Conservation (phyloP, 345 rosid genomes). For the Brassica incana region DNA sequence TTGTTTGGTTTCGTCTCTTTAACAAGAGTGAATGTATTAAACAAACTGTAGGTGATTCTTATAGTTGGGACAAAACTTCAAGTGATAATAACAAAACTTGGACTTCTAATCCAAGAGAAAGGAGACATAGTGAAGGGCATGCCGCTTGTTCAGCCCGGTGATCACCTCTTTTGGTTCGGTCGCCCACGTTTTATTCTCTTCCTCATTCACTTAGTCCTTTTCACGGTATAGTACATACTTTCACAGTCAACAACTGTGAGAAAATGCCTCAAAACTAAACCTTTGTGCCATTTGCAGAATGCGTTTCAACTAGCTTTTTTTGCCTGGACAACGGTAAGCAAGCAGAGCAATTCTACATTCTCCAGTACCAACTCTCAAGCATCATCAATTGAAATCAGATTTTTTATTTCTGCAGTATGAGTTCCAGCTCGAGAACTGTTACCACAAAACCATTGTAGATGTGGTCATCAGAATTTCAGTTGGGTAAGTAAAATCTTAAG, state of each 20-base stretch:
- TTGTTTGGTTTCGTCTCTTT: not conserved
- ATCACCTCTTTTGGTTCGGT: slow-evolving; percentile 90
- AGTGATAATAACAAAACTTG: slow-evolving; percentile 86
- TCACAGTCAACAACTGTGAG: not conserved
- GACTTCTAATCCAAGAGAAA: slow-evolving; percentile 66
- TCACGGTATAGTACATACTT: slow-evolving; percentile 54
- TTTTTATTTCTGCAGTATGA: slow-evolving; percentile 51
- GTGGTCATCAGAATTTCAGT: slow-evolving; percentile 65
- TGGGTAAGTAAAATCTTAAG: slow-evolving; percentile 55
- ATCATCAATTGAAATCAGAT: not conserved
- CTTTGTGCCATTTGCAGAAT: slow-evolving; percentile 48
- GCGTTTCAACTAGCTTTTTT: slow-evolving; percentile 93
- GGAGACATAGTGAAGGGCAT: slow-evolving; percentile 80
- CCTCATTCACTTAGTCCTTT: slow-evolving; percentile 83
- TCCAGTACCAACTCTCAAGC: slow-evolving; percentile 1
- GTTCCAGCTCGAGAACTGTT: slow-evolving; percentile 60
- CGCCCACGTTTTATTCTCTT: slow-evolving; percentile 71
- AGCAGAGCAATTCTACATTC: not conserved
- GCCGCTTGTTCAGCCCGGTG: slow-evolving; percentile 79
- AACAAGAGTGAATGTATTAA: not conserved
- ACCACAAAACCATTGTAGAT: slow-evolving; percentile 50
- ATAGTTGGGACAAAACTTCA: slow-evolving; percentile 85
- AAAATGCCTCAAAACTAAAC: not conserved
- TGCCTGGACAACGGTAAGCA: slow-evolving; percentile 75
- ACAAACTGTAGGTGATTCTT: slow-evolving; percentile 60